Evolutionary conservation across 345 rosid genomes (phyloP).

Genomic region (Carallia pectinifolia): DNA sequence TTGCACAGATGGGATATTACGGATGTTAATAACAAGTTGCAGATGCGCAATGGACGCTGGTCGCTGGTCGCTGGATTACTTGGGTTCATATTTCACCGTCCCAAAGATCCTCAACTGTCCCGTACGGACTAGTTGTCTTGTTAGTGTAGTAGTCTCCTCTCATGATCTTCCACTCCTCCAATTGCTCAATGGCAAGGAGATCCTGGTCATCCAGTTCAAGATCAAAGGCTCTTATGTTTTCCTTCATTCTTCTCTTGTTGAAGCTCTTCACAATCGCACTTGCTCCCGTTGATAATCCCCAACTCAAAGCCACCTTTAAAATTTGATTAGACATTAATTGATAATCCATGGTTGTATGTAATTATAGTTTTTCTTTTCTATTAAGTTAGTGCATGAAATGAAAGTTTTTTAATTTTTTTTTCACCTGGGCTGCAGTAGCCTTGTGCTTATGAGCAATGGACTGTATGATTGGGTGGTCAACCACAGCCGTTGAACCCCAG

Average conservation of each 20-base stretch:
- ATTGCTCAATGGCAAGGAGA: constrained; percentile 43
- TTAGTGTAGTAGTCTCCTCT: constrained; percentile 78
- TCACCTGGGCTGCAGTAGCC: constrained; percentile 76
- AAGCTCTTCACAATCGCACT: constrained; percentile 86
- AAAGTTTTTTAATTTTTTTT: too few relatives aligned
- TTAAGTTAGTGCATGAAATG: too few relatives aligned
- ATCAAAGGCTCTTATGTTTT: constrained; percentile 58
- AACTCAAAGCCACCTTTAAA: constrained; percentile 67
- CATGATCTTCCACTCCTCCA: constrained; percentile 70
- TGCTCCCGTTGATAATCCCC: constrained; percentile 84
- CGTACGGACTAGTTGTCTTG: constrained; percentile 72
- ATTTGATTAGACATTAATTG: background rate
- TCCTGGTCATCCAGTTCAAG: constrained; percentile 56
- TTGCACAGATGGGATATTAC: too few relatives aligned
- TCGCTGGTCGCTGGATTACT: too few relatives aligned
- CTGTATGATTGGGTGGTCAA: constrained; percentile 51
- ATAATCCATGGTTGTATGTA: too few relatives aligned
- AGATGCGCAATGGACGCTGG: too few relatives aligned
- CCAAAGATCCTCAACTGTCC: constrained; percentile 67
- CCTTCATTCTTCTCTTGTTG: constrained; percentile 53
- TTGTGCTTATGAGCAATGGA: constrained; percentile 66
- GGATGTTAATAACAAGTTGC: too few relatives aligned
- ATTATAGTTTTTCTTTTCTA: too few relatives aligned
- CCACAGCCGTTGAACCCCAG: constrained; percentile 81
- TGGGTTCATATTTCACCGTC: constrained; percentile 56